Percentiles rank a stretch among this genome's conserved stretches.
Conservation (phyloP, 139 green algal genomes). For the Coccomyxa sp. region DNA sequence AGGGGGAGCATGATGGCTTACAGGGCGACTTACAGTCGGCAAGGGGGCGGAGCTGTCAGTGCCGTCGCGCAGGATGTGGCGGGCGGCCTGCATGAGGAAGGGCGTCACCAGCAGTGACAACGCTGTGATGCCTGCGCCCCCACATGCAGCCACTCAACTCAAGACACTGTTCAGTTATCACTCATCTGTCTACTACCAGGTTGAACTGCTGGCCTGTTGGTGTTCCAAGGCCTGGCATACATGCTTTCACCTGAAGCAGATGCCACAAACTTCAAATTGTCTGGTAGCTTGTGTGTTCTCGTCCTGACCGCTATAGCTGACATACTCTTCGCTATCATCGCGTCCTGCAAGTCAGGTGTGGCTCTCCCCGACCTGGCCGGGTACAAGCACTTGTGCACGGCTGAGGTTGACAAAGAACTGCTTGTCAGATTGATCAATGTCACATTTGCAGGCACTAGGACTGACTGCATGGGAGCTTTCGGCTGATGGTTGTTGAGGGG, state of each 20-base stretch:
- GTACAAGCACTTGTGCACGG: too few relatives aligned
- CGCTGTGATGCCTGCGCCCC: constrained; percentile 75
- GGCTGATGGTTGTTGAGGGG: background rate
- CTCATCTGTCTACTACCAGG: background rate
- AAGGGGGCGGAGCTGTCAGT: background rate
- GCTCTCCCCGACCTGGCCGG: too few relatives aligned
- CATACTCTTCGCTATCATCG: too few relatives aligned
- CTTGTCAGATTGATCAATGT: too few relatives aligned
- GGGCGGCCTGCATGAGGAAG: constrained; percentile 55
- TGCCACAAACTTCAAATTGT: background rate
- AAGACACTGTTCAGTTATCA: too few relatives aligned
- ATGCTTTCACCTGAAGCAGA: background rate
- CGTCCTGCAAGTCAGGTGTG: too few relatives aligned
- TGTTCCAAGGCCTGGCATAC: background rate
- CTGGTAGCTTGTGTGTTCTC: too few relatives aligned
- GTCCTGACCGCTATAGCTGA: too few relatives aligned
- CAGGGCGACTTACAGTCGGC: background rate
- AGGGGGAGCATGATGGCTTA: background rate
- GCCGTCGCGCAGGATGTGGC: background rate
- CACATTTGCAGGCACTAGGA: too few relatives aligned
- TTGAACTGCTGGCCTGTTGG: background rate
- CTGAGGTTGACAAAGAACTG: too few relatives aligned
- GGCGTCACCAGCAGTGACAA: constrained; percentile 90
- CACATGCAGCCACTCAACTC: background rate
- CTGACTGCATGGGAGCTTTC: too few relatives aligned